Conservation (phyloP, 2,329 filamentous ascomycete species). For the Chrysosporium queenslandicum region DNA sequence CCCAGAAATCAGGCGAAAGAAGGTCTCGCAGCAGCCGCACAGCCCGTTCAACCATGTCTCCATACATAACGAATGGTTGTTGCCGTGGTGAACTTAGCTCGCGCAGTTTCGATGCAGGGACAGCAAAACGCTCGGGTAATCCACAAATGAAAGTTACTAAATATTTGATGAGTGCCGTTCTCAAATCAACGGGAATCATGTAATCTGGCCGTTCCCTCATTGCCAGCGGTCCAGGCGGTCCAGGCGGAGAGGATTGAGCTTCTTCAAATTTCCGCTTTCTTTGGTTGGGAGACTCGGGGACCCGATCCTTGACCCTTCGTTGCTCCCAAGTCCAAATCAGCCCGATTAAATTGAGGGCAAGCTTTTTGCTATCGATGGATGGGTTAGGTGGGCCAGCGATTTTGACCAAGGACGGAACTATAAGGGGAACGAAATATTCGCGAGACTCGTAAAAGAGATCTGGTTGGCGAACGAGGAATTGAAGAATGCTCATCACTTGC, state of each 20-base stretch:
- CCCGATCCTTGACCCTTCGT: slow-evolving; percentile 52
- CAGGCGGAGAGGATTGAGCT: slow-evolving; percentile 46
- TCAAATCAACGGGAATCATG: slow-evolving; percentile 54
- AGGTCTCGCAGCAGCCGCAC: slow-evolving; percentile 73
- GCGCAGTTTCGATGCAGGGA: slow-evolving; percentile 59
- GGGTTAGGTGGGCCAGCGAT: slow-evolving; percentile 68
- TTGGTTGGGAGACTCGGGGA: slow-evolving; percentile 60
- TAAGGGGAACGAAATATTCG: slow-evolving; percentile 79
- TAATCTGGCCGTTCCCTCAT: slow-evolving; percentile 52
- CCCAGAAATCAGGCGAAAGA: slow-evolving; percentile 80
- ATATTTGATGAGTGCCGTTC: slow-evolving; percentile 83
- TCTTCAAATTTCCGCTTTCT: slow-evolving; percentile 69
- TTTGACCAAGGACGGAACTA: slow-evolving; percentile 81
- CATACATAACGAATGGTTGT: slow-evolving; percentile 46
- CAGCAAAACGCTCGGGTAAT: slow-evolving; percentile 71
- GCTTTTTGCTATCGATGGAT: slow-evolving; percentile 82
- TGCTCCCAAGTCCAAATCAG: slow-evolving; percentile 92
- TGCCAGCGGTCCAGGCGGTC: slow-evolving; percentile 41
- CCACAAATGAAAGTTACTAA: slow-evolving; percentile 91
- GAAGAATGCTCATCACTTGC: slow-evolving; percentile 94
- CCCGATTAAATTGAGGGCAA: slow-evolving; percentile 81
- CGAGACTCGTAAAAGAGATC: slow-evolving; percentile 90
- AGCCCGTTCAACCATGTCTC: slow-evolving; percentile 77
- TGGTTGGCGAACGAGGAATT: slow-evolving; percentile 86
- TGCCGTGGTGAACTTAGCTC: slow-evolving; percentile 41